Conservation (phyloP, 495 filamentous ascomycete species). For the Copromyces sp. region DNA sequence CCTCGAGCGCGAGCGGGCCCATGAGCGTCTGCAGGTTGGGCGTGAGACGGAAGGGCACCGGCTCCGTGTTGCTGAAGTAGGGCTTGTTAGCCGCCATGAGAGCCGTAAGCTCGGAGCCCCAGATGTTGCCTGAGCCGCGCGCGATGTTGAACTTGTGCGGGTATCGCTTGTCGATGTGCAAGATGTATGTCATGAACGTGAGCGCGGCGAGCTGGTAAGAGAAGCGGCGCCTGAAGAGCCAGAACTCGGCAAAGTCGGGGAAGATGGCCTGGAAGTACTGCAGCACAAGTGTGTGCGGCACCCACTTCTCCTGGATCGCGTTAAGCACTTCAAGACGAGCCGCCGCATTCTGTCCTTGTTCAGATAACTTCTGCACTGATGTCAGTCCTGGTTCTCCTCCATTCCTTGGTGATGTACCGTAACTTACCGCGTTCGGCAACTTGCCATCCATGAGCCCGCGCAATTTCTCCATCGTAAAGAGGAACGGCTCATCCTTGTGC, state of each 20-base stretch:
- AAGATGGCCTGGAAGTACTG: constrained; percentile 87
- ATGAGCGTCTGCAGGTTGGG: constrained; percentile 92
- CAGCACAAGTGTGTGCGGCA: constrained; percentile 66
- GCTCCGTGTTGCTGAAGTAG: constrained; percentile 86
- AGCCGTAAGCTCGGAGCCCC: constrained; percentile 89
- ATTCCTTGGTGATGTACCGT: neutral
- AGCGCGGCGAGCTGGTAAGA: constrained; percentile 92
- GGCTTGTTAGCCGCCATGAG: constrained; percentile 70
- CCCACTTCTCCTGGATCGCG: constrained; percentile 85
- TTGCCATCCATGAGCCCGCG: constrained; percentile 62
- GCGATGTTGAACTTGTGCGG: constrained; percentile 92
- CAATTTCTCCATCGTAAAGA: constrained; percentile 91
- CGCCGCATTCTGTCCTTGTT: constrained; percentile 42
- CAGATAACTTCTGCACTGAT: constrained; percentile 43
- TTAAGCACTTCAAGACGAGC: constrained; percentile 75
- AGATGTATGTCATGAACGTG: constrained; percentile 97
- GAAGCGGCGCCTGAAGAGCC: constrained; percentile 94
- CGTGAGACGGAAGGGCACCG: constrained; percentile 92
- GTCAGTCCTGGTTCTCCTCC: neutral
- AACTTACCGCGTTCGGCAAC: constrained; percentile 39
- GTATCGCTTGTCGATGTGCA: constrained; percentile 89
- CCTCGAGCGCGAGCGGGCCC: constrained; percentile 91
- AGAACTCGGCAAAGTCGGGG: constrained; percentile 87
- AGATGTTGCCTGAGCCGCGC: constrained; percentile 81
- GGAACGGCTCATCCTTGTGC: constrained; percentile 87